Conservation (phyloP, 163 green algal genomes). For the Chlamydomonas reinhardtii region DNA sequence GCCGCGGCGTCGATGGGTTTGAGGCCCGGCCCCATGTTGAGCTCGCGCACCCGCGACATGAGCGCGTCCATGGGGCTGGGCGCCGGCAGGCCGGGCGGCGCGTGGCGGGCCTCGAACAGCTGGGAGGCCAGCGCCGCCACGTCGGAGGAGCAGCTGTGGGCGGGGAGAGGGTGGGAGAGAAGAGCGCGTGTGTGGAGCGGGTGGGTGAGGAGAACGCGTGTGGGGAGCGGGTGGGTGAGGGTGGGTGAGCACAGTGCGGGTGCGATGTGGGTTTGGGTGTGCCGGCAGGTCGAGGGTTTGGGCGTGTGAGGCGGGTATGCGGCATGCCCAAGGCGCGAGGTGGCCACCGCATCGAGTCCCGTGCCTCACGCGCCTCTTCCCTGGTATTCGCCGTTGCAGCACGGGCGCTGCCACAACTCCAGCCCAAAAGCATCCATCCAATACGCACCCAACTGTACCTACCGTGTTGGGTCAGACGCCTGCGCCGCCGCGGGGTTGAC, state of each 20-base stretch:
- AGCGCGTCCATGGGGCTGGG: not conserved
- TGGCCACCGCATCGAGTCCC: no score
- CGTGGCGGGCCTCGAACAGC: constrained; percentile 17
- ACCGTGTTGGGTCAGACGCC: constrained; percentile 10
- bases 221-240: not conserved
- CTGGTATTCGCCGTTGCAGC: no score
- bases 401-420: no score
- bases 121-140: constrained; percentile 4
- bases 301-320: no score
- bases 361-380: no score
- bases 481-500: not conserved
- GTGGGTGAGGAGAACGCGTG: not conserved
- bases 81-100: no score
- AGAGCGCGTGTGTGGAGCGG: not conserved
- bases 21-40: constrained; percentile 1
- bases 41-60: not conserved
- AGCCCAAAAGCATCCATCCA: no score
- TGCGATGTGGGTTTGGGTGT: no score
- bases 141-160: constrained; percentile 17
- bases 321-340: no score
- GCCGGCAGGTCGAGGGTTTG: no score
- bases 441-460: no score
- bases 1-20: not conserved
- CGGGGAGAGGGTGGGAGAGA: not conserved
- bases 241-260: not conserved